A percentile compares a stretch with the other conserved stretches of the same genome.
These are phyloP conservation scores for Phytophthora citricola DNA, from an alignment of 352 stramenopile genomes.

Conservation along the genomic window DNA sequence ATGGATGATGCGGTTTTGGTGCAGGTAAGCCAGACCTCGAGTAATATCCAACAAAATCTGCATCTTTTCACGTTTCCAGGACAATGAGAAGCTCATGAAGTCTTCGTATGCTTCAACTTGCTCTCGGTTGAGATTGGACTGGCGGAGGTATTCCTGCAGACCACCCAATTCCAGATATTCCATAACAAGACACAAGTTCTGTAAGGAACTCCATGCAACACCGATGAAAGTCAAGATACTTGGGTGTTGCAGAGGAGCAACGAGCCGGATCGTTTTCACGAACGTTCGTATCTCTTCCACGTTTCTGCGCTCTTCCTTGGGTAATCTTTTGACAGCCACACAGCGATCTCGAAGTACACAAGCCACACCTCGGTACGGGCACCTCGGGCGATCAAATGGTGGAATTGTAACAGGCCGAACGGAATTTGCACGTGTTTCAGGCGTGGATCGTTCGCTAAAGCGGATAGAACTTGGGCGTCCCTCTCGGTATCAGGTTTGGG, in stretches of 20 bases:
- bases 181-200: slow-evolving; percentile 53
- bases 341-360: slow-evolving; percentile 34
- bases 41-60: slow-evolving; percentile 53
- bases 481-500: slow-evolving; percentile 4
- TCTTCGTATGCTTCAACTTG: slow-evolving; percentile 15
- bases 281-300: slow-evolving; percentile 39
- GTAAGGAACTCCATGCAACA: slow-evolving; percentile 45
- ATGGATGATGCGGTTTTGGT: slow-evolving; percentile 54
- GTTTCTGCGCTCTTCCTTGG: slow-evolving; percentile 26
- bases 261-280: slow-evolving; percentile 42
- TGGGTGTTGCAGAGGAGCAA: slow-evolving; percentile 40
- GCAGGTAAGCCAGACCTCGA: slow-evolving; percentile 53
- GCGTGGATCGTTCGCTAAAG: slow-evolving; percentile 30
- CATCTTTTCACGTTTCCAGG: slow-evolving; percentile 56
- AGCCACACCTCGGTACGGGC: slow-evolving; percentile 45
- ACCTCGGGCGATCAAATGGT: slow-evolving; percentile 36
- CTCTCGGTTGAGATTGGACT: slow-evolving; percentile 11
- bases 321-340: slow-evolving; percentile 52
- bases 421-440: slow-evolving; percentile 33
- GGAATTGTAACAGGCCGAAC: slow-evolving; percentile 48
- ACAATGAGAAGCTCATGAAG: slow-evolving; percentile 34
- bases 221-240: slow-evolving; percentile 54
- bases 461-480: slow-evolving; percentile 20
- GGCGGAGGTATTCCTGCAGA: slow-evolving; percentile 42
- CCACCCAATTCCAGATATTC: slow-evolving; percentile 55